A percentile compares a stretch with the other conserved stretches of the same genome.
Conservation (phyloP, 2,329 filamentous ascomycete genomes). For the Aspergillus amoenus region DNA sequence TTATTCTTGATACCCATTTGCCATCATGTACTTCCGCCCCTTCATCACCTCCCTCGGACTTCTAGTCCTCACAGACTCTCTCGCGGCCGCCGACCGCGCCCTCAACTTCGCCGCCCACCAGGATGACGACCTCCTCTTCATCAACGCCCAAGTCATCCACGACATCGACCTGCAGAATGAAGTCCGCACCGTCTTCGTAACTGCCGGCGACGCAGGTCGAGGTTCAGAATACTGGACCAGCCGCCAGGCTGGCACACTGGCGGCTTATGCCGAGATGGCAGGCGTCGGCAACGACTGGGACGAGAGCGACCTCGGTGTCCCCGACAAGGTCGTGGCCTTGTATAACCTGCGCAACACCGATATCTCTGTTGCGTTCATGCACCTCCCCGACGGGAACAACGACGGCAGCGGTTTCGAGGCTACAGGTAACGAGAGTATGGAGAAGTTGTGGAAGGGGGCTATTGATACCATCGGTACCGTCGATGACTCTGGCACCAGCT, state of each 20-base stretch:
- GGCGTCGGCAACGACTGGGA: constrained; percentile 2
- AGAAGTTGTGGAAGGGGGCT: constrained; percentile 2
- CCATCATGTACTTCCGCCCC: background rate
- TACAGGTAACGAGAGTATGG: constrained; percentile 6
- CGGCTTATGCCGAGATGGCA: constrained; percentile 10
- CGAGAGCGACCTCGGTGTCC: background rate
- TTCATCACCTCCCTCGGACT: background rate
- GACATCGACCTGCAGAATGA: background rate
- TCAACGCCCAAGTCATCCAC: background rate
- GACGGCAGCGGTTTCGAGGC: constrained; percentile 6
- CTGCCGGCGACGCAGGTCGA: constrained; percentile 5
- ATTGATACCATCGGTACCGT: background rate
- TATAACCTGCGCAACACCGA: background rate
- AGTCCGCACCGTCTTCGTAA: constrained; percentile 9
- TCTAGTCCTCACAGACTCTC: background rate
- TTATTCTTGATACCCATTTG: background rate
- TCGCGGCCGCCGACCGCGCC: background rate
- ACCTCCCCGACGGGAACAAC: constrained; percentile 6
- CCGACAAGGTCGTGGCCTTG: background rate
- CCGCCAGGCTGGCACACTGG: constrained; percentile 1
- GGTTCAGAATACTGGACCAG: constrained; percentile 2
- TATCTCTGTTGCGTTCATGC: constrained; percentile 10
- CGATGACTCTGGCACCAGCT: background rate
- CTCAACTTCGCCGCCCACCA: constrained; percentile 8
- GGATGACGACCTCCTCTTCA: constrained; percentile 10